Conservation (phyloP, 1,139 yeast species). For the Yamadazyma triangularis region DNA sequence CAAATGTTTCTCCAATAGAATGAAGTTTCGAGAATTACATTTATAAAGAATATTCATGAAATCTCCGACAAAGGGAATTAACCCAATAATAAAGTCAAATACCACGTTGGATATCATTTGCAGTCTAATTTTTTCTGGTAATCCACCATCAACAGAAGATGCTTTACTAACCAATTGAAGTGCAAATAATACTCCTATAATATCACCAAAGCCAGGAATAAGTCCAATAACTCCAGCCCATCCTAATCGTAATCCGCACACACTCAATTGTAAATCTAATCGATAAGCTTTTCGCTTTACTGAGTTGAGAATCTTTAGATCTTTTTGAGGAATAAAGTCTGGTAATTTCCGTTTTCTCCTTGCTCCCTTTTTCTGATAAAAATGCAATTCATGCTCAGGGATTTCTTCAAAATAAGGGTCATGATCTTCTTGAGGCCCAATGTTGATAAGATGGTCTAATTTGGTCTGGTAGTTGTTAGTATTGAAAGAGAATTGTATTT, state of each 20-base stretch:
- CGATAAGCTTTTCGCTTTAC: constrained; percentile 61
- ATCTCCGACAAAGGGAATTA: constrained; percentile 73
- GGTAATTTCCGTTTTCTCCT: constrained; percentile 50
- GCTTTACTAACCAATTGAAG: constrained; percentile 48
- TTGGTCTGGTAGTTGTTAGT: too few species aligned
- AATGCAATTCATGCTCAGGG: constrained; percentile 42
- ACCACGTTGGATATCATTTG: constrained; percentile 58
- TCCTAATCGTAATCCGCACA: constrained; percentile 66
- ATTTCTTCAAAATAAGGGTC: constrained; percentile 49
- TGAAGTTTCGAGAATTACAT: constrained; percentile 69
- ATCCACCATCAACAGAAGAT: constrained; percentile 56
- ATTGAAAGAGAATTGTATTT: too few species aligned
- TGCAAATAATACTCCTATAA: constrained; percentile 49
- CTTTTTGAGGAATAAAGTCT: constrained; percentile 49
- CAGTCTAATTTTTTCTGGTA: constrained; percentile 46
- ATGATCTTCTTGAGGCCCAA: constrained; percentile 35
- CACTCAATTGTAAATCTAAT: constrained; percentile 56
- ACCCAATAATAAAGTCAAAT: constrained; percentile 64
- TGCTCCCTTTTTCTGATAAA: constrained; percentile 44
- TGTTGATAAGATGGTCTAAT: constrained; percentile 28
- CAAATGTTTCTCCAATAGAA: constrained; percentile 56
- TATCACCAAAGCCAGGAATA: constrained; percentile 62
- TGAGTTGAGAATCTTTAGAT: constrained; percentile 46
- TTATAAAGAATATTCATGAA: constrained; percentile 64
- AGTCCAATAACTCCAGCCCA: constrained; percentile 72